Evolutionary conservation across 2,329 filamentous ascomycete species (phyloP).

Genomic region (Colletotrichum salicis): DNA sequence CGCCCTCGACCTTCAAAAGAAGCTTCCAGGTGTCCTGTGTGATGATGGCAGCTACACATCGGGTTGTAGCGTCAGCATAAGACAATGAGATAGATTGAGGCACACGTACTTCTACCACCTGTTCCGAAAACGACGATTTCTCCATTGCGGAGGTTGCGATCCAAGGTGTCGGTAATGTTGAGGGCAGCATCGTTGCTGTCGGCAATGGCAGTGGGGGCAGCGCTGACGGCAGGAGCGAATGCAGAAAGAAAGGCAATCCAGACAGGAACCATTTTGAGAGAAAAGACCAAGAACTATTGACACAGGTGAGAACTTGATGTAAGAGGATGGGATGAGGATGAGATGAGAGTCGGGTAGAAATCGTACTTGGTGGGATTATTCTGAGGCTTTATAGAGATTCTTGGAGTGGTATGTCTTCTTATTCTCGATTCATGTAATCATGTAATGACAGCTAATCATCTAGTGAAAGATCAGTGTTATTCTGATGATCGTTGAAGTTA

Average conservation of each 20-base stretch:
- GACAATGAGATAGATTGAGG: no score
- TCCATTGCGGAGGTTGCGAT: constrained; percentile 4
- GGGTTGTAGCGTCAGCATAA: not conserved
- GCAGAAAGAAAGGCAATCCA: constrained; percentile 14
- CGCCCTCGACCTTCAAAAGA: constrained; percentile 2
- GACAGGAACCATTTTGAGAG: constrained; percentile 18
- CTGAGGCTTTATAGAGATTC: no score
- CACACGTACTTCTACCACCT: constrained; percentile 1
- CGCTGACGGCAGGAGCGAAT: constrained; percentile 1
- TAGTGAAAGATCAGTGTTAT: no score
- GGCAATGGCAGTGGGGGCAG: constrained; percentile 3
- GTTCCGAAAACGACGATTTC: constrained; percentile 22
- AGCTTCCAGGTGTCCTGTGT: constrained; percentile 24
- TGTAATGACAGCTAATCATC: no score
- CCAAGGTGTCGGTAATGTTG: constrained; percentile 3
- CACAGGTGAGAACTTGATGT: not conserved
- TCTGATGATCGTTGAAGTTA: no score
- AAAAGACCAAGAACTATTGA: no score
- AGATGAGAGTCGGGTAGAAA: not conserved
- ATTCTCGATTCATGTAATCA: no score
- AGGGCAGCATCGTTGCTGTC: not conserved
- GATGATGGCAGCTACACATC: constrained; percentile 9
- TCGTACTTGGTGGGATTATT: no score
- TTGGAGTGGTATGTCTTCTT: no score
- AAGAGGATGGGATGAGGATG: not conserved